Evolutionary conservation across 23 red algal species (phyloP).

Genomic region (Gracilariopsis chorda): DNA sequence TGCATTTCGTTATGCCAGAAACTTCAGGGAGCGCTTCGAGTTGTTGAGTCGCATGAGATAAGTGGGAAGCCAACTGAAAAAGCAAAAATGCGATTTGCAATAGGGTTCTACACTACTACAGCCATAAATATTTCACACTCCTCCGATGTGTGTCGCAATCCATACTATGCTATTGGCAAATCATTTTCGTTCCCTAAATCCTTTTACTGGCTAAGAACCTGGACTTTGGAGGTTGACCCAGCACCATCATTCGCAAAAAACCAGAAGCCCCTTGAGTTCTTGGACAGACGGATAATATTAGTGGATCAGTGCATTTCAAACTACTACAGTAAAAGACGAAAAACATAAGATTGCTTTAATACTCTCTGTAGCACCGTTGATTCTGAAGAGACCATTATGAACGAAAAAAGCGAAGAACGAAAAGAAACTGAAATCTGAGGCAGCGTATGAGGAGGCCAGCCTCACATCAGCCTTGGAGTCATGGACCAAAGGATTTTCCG

Average conservation of each 20-base stretch:
- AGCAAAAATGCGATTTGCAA: background rate
- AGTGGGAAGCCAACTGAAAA: background rate
- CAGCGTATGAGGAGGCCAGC: too few relatives aligned
- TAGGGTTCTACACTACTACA: background rate
- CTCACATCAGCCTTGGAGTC: too few relatives aligned
- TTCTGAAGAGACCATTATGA: background rate
- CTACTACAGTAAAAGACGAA: background rate
- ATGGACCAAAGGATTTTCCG: too few relatives aligned
- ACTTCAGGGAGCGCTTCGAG: background rate
- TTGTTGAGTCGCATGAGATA: background rate
- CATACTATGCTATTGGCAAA: slow-evolving; percentile 7
- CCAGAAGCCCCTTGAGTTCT: background rate
- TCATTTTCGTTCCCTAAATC: background rate
- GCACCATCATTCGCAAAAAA: background rate
- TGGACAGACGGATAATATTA: background rate
- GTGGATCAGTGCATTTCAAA: background rate
- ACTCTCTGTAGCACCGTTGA: too few relatives aligned
- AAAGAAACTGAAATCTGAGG: too few relatives aligned
- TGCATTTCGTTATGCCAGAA: background rate
- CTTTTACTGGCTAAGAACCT: background rate
- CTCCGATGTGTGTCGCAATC: background rate
- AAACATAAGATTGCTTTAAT: background rate
- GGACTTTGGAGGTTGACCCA: background rate
- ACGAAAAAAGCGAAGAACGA: too few relatives aligned
- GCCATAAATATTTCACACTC: background rate